Evolutionary conservation across 108 stramenopile species (phyloP).

Genomic region (Phaeodactylum tricornutum): DNA sequence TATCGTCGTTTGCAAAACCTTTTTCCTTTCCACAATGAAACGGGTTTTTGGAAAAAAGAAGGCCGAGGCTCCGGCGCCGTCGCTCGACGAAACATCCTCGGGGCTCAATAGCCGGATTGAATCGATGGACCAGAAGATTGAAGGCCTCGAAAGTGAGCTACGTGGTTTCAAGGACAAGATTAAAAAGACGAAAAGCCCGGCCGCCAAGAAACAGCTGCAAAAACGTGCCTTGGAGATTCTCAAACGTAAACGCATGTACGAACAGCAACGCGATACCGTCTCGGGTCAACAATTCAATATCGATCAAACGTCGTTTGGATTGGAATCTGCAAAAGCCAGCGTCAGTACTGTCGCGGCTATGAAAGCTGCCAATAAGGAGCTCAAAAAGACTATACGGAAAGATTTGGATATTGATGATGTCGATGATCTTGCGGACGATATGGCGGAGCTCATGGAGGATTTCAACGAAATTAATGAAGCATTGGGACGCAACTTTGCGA

Average conservation of each 20-base stretch:
- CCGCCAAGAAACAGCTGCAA: constrained; percentile 62
- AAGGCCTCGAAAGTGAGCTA: constrained; percentile 67
- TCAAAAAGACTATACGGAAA: constrained; percentile 80
- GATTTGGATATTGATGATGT: constrained; percentile 91
- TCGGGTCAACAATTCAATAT: constrained; percentile 95
- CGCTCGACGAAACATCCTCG: constrained; percentile 60
- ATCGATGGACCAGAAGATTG: constrained; percentile 74
- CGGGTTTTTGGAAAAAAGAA: constrained; percentile 87
- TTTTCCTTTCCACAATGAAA: too few relatives aligned
- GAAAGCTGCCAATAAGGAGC: constrained; percentile 85
- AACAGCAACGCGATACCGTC: constrained; percentile 91
- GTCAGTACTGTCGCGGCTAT: constrained; percentile 88
- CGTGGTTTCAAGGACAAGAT: constrained; percentile 77
- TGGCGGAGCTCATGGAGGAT: constrained; percentile 88
- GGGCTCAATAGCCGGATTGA: constrained; percentile 51
- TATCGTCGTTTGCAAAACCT: too few relatives aligned
- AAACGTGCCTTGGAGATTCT: constrained; percentile 90
- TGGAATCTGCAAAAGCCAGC: constrained; percentile 92
- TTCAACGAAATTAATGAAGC: constrained; percentile 88
- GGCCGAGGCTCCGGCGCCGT: constrained; percentile 54
- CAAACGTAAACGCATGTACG: constrained; percentile 96
- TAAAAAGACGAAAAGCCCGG: constrained; percentile 62
- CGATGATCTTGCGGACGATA: constrained; percentile 91
- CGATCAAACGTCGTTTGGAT: constrained; percentile 90
- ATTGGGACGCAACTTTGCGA: constrained; percentile 86